Evolutionary conservation across 768 basidiomycete genomes (phyloP).

Genomic region (Kwoniella newhampshirensis): DNA sequence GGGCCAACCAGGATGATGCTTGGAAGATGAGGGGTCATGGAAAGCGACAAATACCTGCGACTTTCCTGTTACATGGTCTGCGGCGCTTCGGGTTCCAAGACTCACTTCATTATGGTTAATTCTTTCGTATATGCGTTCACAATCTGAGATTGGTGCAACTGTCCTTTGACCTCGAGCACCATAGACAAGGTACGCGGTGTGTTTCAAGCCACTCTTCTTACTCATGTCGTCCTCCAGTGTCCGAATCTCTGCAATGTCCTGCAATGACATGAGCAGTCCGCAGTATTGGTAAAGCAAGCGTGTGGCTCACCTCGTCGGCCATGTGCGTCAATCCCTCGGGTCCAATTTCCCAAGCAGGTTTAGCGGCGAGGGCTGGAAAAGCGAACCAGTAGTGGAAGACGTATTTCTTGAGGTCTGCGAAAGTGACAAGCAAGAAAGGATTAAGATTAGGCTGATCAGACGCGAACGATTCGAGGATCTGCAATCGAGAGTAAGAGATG

Average conservation of each 20-base stretch:
- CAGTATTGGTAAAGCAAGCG: background rate
- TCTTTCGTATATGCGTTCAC: too few species aligned
- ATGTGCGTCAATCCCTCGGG: conserved; percentile 61
- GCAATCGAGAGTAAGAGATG: background rate
- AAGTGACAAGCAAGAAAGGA: conserved; percentile 85
- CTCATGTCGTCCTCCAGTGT: conserved; percentile 14
- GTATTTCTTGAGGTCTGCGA: conserved; percentile 97
- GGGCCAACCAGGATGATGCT: conserved; percentile 81
- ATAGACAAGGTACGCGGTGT: conserved; percentile 23
- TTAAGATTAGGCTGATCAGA: conserved; percentile 60
- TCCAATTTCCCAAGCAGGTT: conserved; percentile 84
- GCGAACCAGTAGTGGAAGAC: conserved; percentile 98
- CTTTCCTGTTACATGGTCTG: too few species aligned
- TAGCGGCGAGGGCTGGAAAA: conserved; percentile 85
- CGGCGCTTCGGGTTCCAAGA: too few species aligned
- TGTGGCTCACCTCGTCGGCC: conserved; percentile 55
- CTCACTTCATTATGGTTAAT: too few species aligned
- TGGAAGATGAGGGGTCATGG: conserved; percentile 78
- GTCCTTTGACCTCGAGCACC: conserved; percentile 16
- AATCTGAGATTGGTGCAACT: conserved; percentile 15
- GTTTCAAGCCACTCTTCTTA: background rate
- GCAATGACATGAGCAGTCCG: background rate
- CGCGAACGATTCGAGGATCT: conserved; percentile 42
- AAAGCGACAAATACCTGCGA: conserved; percentile 63
- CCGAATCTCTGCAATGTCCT: conserved; percentile 30